These are phyloP conservation scores for Suhomyces sp. DNA, from an alignment of 805 yeast genomes.

Conservation along the genomic window DNA sequence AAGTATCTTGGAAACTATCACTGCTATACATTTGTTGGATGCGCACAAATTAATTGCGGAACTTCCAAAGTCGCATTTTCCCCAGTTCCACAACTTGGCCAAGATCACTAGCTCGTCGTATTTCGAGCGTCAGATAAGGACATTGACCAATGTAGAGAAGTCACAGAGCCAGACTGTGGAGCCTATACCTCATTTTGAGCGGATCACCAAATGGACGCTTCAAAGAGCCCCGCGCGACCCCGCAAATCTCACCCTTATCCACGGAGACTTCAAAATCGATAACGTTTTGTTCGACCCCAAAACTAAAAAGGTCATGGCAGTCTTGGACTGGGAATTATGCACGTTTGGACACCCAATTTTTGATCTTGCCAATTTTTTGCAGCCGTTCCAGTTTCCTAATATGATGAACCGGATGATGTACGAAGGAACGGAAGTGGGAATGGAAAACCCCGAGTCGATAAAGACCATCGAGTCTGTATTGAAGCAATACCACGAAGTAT, in stretches of 20 bases:
- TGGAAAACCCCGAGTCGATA: slow-evolving; percentile 26
- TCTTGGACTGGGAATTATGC: slow-evolving; percentile 65
- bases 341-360: slow-evolving; percentile 65
- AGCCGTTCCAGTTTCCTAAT: slow-evolving; percentile 49
- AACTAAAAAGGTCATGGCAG: slow-evolving; percentile 48
- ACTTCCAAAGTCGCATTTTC: slow-evolving; percentile 47
- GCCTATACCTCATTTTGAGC: slow-evolving; percentile 46
- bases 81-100: slow-evolving; percentile 33
- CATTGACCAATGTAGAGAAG: slow-evolving; percentile 44
- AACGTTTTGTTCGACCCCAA: slow-evolving; percentile 59
- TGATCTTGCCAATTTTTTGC: slow-evolving; percentile 57
- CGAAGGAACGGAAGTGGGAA: slow-evolving; percentile 30
- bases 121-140: slow-evolving; percentile 52
- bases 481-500: slow-evolving; percentile 19
- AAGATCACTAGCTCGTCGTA: slow-evolving; percentile 28
- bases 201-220: slow-evolving; percentile 41
- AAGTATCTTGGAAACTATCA: slow-evolving; percentile 46
- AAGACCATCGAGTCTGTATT: slow-evolving; percentile 23
- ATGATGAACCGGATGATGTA: slow-evolving; percentile 29
- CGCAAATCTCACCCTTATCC: slow-evolving; percentile 45
- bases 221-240: slow-evolving; percentile 49
- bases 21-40: slow-evolving; percentile 50
- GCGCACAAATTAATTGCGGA: slow-evolving; percentile 37
- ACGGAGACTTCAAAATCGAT: slow-evolving; percentile 66
- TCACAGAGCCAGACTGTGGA: slow-evolving; percentile 39